Evolutionary conservation across 306 rosid genomes (phyloP), one percentile per base, ranked within the genome.

Genomic region (Prunus davidiana): DNA sequence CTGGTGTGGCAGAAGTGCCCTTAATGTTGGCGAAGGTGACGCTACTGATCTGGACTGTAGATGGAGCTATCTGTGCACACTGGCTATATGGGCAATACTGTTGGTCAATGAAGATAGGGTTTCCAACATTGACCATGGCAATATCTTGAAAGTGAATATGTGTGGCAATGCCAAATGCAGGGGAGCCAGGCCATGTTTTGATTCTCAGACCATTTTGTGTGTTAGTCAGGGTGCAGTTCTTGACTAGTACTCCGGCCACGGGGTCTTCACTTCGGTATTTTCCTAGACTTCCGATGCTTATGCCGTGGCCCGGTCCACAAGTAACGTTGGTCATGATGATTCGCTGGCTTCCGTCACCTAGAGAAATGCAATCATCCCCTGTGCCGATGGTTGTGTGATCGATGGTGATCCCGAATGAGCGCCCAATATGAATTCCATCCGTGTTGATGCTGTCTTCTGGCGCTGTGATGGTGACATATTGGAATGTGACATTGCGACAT

Each of bases 321-420:
- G 41, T 81, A 22, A 84, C 81, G 0, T 50, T 66, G 0, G 64
- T 34, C n/a, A 84, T 58, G 2, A 62, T 61, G 7, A 86, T 45
- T 12, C 68, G 12, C 30, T 13, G 47, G 68, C 63, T 81, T 2
- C 91, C 91, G 50, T 84, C 88, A 19, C 89, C 88, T 1, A 89
- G 54, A 0, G 89, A 89, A 68, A 89, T 56, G 38, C 91, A 89
- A 28, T 89, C 93, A 47, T 87, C 88, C 41, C 91, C 89, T 0
- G 88, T 87, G 10, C 10, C 67, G 6, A 89, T 81, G 3, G 45
- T 24, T 0, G 82, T 11, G 34, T 87, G 75, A 2, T 70, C 57
- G 63, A 85, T 34, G 22, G 22, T 82, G 78, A 89, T 81, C 24
- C 67, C 62, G 38, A 0, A 76, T 51, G 90, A 89, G 27, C 86